Base-by-base conservation (phyloP, 169 alveolate genomes). In the Plasmodium falciparum region DNA sequence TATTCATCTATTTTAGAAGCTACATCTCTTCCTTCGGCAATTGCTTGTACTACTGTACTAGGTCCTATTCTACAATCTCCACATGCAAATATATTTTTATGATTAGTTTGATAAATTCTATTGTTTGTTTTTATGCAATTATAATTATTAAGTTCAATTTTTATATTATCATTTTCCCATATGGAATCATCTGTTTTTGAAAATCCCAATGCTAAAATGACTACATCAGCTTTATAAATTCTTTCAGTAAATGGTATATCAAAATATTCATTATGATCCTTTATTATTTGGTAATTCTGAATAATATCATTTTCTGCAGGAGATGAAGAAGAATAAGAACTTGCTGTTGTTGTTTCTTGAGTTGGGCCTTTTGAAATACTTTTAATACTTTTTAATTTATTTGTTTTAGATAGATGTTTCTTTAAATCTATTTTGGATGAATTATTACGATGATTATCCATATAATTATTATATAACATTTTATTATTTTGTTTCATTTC, bases 51-150 rank as follows among this genome's bases (percentile, higher is more conserved):
- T 50, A 93, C 94, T 24, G 92, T 78, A 8, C 93, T 88, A 39
- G 92, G 93, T 24, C 96, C 96, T 6, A 93, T 88, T 47, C 95
- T 66, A 69, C 96, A 93, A 67, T 93, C 96, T 5, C 96, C 96
- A 13, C 95, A 93, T 20, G 95, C 95, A 62, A 90, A 93, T 69
- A 93, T 86, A 20, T 86, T 70, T 52, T 86, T 86, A 29, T 72
- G 47, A 54, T 71, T 62, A 7, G 92, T 86, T 73, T 86, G 92
- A 72, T 88, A 88, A 45, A 56, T 88, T 33, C 70, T 72, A 8
- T 71, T 47, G 17, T 73, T 47, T 33, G 93, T 88, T 66, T 76
- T 88, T 47, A 78, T 88, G 13, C 90, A 88, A 69, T 88, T 88
- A 61, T 61, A 69, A 70, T 73, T 59, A 22, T 80, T 66, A 7